Evolutionary conservation across 2,329 filamentous ascomycete genomes (phyloP).

Genomic region (Monosporascus sp.): DNA sequence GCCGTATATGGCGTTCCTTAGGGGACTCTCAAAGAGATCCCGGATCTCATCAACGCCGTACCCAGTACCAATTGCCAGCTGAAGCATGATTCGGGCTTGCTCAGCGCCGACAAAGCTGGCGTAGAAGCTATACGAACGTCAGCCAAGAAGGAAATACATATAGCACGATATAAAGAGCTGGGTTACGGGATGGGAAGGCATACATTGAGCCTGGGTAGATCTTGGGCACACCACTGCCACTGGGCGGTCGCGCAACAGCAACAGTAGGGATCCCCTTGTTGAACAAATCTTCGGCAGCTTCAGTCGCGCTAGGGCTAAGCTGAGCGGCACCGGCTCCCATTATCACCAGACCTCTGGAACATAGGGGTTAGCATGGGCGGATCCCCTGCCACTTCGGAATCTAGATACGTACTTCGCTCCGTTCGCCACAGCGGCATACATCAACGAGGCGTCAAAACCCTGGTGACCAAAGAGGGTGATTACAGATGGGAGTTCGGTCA

Average conservation of each 20-base stretch:
- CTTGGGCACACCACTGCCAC: conserved; percentile 21
- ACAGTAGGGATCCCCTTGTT: conserved; percentile 23
- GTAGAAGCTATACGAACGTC: conserved; percentile 17
- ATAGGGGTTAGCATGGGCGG: no score
- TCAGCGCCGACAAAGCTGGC: conserved; percentile 23
- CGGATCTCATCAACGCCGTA: conserved; percentile 23
- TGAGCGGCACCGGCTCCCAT: conserved; percentile 26
- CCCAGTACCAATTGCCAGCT: conserved; percentile 26
- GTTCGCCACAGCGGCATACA: conserved; percentile 27
- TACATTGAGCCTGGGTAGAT: conserved; percentile 13
- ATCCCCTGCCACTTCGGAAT: neutral
- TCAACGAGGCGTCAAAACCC: conserved; percentile 26
- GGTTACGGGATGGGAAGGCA: neutral
- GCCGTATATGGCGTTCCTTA: conserved; percentile 17
- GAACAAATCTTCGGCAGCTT: conserved; percentile 23
- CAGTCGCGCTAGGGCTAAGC: conserved; percentile 21
- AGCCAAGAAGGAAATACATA: neutral
- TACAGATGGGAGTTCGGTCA: conserved; percentile 37
- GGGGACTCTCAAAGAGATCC: conserved; percentile 25
- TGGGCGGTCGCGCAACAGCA: conserved; percentile 23
- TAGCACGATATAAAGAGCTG: neutral
- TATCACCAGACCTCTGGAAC: conserved; percentile 23
- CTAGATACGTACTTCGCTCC: conserved; percentile 22
- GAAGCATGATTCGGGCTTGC: conserved; percentile 27
- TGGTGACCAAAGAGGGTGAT: conserved; percentile 43